Conservation (phyloP, 768 basidiomycete species). For the Multifurca ochricompacta region DNA sequence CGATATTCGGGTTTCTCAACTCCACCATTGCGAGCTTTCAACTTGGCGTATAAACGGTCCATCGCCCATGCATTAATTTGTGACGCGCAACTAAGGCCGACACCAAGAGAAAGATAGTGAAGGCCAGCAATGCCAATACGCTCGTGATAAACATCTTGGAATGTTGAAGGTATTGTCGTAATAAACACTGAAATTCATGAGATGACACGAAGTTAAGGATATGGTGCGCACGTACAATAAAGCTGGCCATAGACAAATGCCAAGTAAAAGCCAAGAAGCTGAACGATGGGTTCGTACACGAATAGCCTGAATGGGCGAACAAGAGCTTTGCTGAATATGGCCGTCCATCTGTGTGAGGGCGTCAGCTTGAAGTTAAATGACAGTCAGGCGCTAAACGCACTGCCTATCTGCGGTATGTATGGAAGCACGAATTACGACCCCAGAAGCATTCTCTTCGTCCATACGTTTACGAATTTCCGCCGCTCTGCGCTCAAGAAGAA, state of each 20-base stretch:
- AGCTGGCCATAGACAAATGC: conserved; percentile 50
- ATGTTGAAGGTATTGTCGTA: conserved; percentile 57
- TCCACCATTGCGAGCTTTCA: conserved; percentile 46
- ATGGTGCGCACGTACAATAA: conserved; percentile 10
- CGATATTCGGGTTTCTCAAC: conserved; percentile 48
- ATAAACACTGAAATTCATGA: conserved; percentile 44
- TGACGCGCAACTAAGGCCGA: conserved; percentile 47
- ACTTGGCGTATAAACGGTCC: conserved; percentile 47
- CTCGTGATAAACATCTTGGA: conserved; percentile 46
- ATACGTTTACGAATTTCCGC: conserved; percentile 35
- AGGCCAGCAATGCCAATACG: conserved; percentile 51
- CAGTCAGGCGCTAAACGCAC: conserved; percentile 28
- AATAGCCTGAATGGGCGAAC: conserved; percentile 65
- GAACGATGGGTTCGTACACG: conserved; percentile 53
- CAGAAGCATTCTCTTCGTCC: conserved; percentile 39
- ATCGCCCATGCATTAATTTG: conserved; percentile 46
- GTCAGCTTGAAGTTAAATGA: neutral
- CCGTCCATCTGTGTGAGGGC: conserved; percentile 37
- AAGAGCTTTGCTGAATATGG: conserved; percentile 45
- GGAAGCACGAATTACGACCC: conserved; percentile 37
- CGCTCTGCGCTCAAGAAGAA: conserved; percentile 45
- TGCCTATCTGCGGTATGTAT: conserved; percentile 37
- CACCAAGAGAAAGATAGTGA: conserved; percentile 63
- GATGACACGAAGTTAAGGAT: neutral
- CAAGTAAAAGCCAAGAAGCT: conserved; percentile 60